Base-by-base conservation (phyloP, 140 eudicot genomes). In the Erigeron philadelphicus region DNA sequence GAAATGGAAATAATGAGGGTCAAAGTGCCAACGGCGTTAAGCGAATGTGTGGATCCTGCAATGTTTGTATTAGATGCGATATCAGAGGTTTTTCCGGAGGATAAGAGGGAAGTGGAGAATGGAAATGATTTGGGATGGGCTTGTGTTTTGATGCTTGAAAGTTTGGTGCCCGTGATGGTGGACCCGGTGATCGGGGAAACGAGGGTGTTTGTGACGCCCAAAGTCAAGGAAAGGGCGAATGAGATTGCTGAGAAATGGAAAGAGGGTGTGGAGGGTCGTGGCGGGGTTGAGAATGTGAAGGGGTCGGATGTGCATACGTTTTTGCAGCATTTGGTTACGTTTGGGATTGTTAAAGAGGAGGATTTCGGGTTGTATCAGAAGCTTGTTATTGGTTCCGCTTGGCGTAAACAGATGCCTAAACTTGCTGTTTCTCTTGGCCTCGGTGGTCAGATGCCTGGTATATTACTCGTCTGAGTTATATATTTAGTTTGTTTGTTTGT, bases 371-470 rank as follows among this genome's bases (percentile, higher is more conserved):
- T 92, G 76, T 92, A 92, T 55, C 77, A 86, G 79, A 86, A 86
- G 88, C 98, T 92, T 68, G 90, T 92, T 71, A 84, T 88, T 71
- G 95, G 82, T 31, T 92, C 96, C 0, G 98, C 98, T 31, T 88
- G 98, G 98, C 71, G 98, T 81, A 92, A 92, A 66, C 96, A 92
- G 84, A 93, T 93, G 99, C 99, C 99, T 9, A 89, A 83, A 75
- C 99, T 93, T 23, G 99, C 99, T 42, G 75, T 92, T 71, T 84
- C 98, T 2, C 90, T 92, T 64, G 96, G 98, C 2, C 86, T 92
- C 31, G 88, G 80, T 42, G 84, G 88, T 76, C 70, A 84, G 60
- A 92, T 92, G 98, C 90, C 96, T 72, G 98, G 98, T 92, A 82
- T 52, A 25, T 10, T 67, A 2, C 38, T 31, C 38, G 82, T n/a